Percentiles rank a stretch among this genome's conserved stretches.
phyloP scores from a whole-genome alignment of 1,284 basidiomycete species.

The Marasmius tenuissimus region DNA sequence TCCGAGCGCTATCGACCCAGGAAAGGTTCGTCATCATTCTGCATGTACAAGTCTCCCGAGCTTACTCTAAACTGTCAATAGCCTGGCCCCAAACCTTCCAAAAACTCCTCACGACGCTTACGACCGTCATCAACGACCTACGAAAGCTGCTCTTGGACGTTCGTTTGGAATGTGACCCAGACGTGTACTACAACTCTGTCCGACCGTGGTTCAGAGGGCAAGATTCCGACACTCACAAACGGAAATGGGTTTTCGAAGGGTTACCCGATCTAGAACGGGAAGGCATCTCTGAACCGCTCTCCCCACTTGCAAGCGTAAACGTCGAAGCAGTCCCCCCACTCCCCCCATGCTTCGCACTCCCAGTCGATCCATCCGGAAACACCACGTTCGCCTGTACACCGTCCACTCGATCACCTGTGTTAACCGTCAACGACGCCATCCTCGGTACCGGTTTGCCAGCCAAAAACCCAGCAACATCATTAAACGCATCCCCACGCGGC shows the following conservation, averaged over 20 bases:
- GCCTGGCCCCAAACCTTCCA: constrained; percentile 41
- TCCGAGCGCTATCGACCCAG: constrained; percentile 15
- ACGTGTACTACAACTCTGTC: constrained; percentile 82
- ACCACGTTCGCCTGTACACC: constrained; percentile 24
- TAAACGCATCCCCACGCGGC: constrained; percentile 33
- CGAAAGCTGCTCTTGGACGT: constrained; percentile 64
- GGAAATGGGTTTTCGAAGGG: constrained; percentile 57
- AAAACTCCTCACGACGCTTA: constrained; percentile 74
- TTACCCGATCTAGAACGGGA: neutral
- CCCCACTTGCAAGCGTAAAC: constrained; percentile 25
- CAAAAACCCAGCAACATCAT: constrained; percentile 26
- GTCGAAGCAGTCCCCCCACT: constrained; percentile 31
- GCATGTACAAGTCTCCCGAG: constrained; percentile 12
- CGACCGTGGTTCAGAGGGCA: constrained; percentile 93
- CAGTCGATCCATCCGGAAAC: constrained; percentile 21
- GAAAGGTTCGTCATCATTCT: constrained; percentile 41
- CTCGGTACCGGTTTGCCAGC: constrained; percentile 21
- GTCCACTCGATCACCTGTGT: constrained; percentile 31
- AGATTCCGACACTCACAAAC: constrained; percentile 59
- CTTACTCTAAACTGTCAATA: constrained; percentile 16
- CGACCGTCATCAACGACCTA: constrained; percentile 68
- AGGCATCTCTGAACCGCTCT: constrained; percentile 37
- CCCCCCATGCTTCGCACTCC: constrained; percentile 29
- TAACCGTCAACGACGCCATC: constrained; percentile 31
- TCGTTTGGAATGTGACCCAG: constrained; percentile 75